A percentile compares a stretch with the other conserved stretches of the same genome.
These are phyloP conservation scores for Daldinia caldariorum DNA, from an alignment of 495 filamentous ascomycete genomes.

Conservation along the genomic window DNA sequence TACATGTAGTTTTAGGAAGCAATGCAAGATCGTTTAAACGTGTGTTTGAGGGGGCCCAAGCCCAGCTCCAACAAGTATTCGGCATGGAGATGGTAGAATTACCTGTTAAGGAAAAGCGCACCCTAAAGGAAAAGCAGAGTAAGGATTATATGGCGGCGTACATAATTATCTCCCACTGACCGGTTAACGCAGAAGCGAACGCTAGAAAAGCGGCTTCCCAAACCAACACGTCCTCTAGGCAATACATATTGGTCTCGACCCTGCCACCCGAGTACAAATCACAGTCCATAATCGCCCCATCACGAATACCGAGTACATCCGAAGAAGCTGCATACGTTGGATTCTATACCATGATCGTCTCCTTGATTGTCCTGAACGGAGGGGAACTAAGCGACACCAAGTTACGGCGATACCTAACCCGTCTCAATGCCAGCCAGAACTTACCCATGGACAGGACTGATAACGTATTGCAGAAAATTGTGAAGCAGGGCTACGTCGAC, in stretches of 20 bases:
- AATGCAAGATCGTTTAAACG: conserved; percentile 71
- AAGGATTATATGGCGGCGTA: conserved; percentile 34
- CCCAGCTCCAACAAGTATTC: conserved; percentile 69
- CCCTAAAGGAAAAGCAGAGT: conserved; percentile 76
- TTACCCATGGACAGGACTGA: conserved; percentile 83
- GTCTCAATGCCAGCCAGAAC: conserved; percentile 78
- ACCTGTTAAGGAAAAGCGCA: conserved; percentile 80
- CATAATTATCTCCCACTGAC: conserved; percentile 31
- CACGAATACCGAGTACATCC: conserved; percentile 67
- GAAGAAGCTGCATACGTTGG: conserved; percentile 82
- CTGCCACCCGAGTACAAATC: conserved; percentile 72
- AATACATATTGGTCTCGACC: conserved; percentile 77
- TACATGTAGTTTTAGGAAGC: conserved; percentile 59
- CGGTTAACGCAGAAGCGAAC: conserved; percentile 38
- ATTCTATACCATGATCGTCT: conserved; percentile 80
- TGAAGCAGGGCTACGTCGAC: conserved; percentile 83
- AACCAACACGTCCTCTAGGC: conserved; percentile 64
- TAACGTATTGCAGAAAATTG: conserved; percentile 74
- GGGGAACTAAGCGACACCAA: conserved; percentile 78
- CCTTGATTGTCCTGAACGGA: conserved; percentile 74
- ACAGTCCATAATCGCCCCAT: conserved; percentile 72
- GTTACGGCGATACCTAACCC: conserved; percentile 74
- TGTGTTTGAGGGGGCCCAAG: conserved; percentile 75
- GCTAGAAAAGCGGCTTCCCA: conserved; percentile 57
- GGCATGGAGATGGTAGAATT: conserved; percentile 90